Base-by-base conservation (phyloP, 768 basidiomycete genomes). In the Gymnopilus dilepis region DNA sequence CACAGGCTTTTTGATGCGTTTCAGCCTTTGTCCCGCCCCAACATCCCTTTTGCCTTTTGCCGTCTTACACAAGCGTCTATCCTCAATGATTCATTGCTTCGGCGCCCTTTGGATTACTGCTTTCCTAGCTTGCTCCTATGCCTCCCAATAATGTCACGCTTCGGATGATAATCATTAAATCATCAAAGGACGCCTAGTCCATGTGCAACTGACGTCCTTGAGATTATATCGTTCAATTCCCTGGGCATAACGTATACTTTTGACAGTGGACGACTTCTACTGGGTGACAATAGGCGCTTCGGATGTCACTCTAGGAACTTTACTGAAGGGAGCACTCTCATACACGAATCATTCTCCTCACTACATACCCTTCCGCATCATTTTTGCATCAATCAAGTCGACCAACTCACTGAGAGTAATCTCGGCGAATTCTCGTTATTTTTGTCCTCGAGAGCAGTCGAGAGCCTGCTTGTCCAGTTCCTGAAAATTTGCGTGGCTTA, bases 161-260 rank as follows among this genome's bases (percentile, higher is more conserved):
- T 48, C 17, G n/a, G 31, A 13, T 58, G 56, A 58, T 53, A 11
- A 53, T 53, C 51, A 34, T 38, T 22, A 8, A 38, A 31, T 37
- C 51, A 51, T 21, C 51, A 21, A 19, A 34, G 17, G 51, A 9
- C 15, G 34, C 19, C 34, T 12, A 37, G 8, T 19, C 33, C 33
- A 34, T 53, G 31, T 53, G 33, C 37, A 37, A 21, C 34, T 53
- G 51, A 53, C 51, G n/a, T 34, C 33, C 51, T 53, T 53, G 51
- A 53, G 51, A 53, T 34, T 15, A 37, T 52, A n/a, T 52, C 30
- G 21, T 6, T 26, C 19, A 15, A 11, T 33, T 37, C 26, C 47
- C 26, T 37, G 34, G 34, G 15, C 34, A 37, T 37, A 15, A 9
- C 34, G 15, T 11, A 8, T 33, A 8, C 34, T 12, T 7, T 37